Conservation (phyloP, 768 basidiomycete species). For the Boletus tylopilopsis region DNA sequence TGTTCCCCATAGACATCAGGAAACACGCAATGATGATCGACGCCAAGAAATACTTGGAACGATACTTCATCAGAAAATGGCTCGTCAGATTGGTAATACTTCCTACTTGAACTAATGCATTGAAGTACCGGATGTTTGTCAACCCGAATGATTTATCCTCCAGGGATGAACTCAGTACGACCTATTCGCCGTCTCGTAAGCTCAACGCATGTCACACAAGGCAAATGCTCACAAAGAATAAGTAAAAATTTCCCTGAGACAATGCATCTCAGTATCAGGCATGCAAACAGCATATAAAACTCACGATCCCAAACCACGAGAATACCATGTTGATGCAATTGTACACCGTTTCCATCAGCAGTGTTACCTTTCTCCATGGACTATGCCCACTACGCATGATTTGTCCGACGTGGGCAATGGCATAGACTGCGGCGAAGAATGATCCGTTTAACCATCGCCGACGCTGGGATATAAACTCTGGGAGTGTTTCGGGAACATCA, state of each 20-base stretch:
- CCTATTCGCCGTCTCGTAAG: conserved; percentile 37
- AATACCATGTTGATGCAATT: conserved; percentile 86
- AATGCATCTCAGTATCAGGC: neutral
- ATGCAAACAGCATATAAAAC: conserved; percentile 24
- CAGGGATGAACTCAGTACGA: conserved; percentile 84
- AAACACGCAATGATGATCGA: conserved; percentile 87
- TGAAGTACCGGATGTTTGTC: conserved; percentile 64
- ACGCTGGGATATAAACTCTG: conserved; percentile 92
- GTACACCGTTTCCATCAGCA: conserved; percentile 82
- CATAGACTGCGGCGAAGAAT: conserved; percentile 93
- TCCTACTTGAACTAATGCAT: conserved; percentile 68
- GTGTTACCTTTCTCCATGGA: conserved; percentile 59
- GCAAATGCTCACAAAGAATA: conserved; percentile 74
- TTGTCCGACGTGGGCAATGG: conserved; percentile 66
- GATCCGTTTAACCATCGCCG: conserved; percentile 90
- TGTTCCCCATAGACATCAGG: conserved; percentile 94
- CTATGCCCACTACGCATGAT: conserved; percentile 55
- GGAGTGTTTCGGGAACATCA: conserved; percentile 88
- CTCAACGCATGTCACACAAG: neutral
- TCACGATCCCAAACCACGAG: conserved; percentile 89
- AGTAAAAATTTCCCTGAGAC: conserved; percentile 83
- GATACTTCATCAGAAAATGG: conserved; percentile 1
- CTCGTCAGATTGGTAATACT: neutral
- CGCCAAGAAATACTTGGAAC: conserved; percentile 69
- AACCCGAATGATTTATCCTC: conserved; percentile 71